Conservation (phyloP, 192 early-diverging fungal species). For the Jimgerdemannia flammicorona region DNA sequence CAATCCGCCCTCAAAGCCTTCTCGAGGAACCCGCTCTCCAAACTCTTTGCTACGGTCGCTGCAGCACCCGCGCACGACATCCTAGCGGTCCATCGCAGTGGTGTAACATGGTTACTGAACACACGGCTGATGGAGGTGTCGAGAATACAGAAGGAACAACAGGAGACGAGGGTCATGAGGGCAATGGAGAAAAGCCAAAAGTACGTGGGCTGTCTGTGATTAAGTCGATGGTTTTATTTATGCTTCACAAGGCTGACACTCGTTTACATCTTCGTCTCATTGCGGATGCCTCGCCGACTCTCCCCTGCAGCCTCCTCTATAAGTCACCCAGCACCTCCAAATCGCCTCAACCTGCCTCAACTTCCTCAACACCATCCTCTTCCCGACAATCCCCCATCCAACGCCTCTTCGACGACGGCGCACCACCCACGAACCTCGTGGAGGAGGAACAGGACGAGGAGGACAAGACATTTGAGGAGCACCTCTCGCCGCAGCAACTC, state of each 20-base stretch:
- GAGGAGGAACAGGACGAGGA: neutral
- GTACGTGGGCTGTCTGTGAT: constrained; percentile 8
- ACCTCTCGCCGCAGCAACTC: constrained; percentile 47
- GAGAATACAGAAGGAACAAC: constrained; percentile 66
- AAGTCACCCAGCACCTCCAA: neutral
- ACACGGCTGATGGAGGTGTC: constrained; percentile 60
- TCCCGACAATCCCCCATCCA: no score
- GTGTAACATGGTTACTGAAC: constrained; percentile 67
- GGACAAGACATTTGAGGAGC: neutral
- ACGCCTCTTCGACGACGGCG: constrained; percentile 13
- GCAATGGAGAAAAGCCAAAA: constrained; percentile 66
- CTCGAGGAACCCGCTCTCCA: constrained; percentile 29
- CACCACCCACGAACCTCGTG: neutral
- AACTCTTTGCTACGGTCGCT: constrained; percentile 34
- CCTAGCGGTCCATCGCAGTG: constrained; percentile 62
- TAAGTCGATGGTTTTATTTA: no score
- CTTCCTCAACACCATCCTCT: neutral
- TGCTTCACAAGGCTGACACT: no score
- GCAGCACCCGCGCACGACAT: constrained; percentile 42
- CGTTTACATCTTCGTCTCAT: neutral
- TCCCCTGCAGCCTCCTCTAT: neutral
- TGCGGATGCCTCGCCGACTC: neutral
- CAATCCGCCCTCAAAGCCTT: neutral
- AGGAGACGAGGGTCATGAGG: constrained; percentile 60
- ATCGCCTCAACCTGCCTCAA: neutral